A percentile compares a stretch with the other conserved stretches of the same genome.
These are phyloP conservation scores for Opeltia flavorubescens DNA, from an alignment of 495 filamentous ascomycete genomes.

Conservation along the genomic window DNA sequence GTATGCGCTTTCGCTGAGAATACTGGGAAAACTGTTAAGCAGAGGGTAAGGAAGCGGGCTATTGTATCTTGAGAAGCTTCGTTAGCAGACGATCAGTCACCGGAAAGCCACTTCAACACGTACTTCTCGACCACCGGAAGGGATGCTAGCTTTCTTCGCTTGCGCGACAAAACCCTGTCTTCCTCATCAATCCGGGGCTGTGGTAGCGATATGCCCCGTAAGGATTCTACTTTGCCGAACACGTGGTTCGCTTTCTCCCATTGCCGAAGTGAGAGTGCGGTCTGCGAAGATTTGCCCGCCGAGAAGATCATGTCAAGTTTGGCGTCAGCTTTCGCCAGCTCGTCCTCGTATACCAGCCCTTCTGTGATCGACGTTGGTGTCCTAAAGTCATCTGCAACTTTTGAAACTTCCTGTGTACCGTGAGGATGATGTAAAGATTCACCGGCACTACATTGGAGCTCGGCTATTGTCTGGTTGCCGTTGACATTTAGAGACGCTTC, in stretches of 20 bases:
- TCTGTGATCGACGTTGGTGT: conserved; percentile 19
- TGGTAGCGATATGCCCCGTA: conserved; percentile 18
- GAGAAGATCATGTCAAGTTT: conserved; percentile 46
- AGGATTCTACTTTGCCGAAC: conserved; percentile 46
- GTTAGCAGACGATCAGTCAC: background rate
- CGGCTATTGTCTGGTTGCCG: conserved; percentile 68
- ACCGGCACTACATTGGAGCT: conserved; percentile 43
- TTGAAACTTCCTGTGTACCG: conserved; percentile 8
- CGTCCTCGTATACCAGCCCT: conserved; percentile 11
- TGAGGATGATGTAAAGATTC: conserved; percentile 14
- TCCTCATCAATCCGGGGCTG: conserved; percentile 16
- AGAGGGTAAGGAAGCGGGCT: conserved; percentile 56
- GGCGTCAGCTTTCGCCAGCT: conserved; percentile 19
- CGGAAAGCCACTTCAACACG: conserved; percentile 14
- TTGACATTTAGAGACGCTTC: conserved; percentile 59
- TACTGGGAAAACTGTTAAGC: conserved; percentile 66
- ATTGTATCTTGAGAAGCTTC: conserved; percentile 32
- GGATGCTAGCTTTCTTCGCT: conserved; percentile 23
- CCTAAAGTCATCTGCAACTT: conserved; percentile 9
- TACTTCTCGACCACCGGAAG: conserved; percentile 47
- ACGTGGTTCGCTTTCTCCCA: conserved; percentile 32
- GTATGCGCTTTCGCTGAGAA: conserved; percentile 36
- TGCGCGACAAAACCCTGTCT: conserved; percentile 18
- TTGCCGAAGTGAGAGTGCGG: conserved; percentile 3
- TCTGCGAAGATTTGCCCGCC: conserved; percentile 24